A percentile compares a stretch with the other conserved stretches of the same genome.
phyloP scores from a whole-genome alignment of 345 rosid genomes.

The Stellera chamaejasme region DNA sequence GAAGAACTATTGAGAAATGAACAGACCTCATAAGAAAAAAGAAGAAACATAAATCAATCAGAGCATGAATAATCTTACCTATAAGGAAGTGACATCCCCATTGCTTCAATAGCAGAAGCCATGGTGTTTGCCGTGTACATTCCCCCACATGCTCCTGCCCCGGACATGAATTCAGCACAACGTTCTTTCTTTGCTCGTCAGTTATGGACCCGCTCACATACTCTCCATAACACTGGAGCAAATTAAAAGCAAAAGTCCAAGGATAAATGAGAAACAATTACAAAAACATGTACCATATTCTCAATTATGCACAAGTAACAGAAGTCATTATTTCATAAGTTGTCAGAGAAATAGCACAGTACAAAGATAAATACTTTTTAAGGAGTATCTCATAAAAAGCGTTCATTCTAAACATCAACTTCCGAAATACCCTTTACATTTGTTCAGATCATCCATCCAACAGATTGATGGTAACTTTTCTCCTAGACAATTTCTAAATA shows the following conservation, averaged over 20 bases:
- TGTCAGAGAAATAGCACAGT: no score
- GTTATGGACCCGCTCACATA: constrained; percentile 75
- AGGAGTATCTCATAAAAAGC: no score
- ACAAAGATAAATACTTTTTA: no score
- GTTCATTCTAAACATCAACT: no score
- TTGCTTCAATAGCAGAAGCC: constrained; percentile 99
- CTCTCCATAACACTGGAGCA: constrained; percentile 72
- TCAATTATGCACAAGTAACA: no score
- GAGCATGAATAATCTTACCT: constrained; percentile 36
- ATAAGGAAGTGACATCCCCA: constrained; percentile 99
- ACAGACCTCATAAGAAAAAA: constrained; percentile 5
- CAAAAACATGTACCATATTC: background rate
- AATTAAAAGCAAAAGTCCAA: background rate
- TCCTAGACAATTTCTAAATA: background rate
- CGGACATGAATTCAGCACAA: constrained; percentile 79
- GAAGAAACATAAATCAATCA: constrained; percentile 4
- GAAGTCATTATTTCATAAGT: no score
- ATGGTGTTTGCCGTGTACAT: constrained; percentile 99
- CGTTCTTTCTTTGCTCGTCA: constrained; percentile 69
- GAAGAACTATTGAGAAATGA: constrained; percentile 60
- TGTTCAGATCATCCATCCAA: no score
- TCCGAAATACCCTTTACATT: no score
- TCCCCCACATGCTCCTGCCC: constrained; percentile 99
- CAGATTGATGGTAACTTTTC: no score
- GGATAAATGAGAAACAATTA: background rate